Conservation (phyloP, 192 early-diverging fungal species). For the Rhizoclosmatium globosum region DNA sequence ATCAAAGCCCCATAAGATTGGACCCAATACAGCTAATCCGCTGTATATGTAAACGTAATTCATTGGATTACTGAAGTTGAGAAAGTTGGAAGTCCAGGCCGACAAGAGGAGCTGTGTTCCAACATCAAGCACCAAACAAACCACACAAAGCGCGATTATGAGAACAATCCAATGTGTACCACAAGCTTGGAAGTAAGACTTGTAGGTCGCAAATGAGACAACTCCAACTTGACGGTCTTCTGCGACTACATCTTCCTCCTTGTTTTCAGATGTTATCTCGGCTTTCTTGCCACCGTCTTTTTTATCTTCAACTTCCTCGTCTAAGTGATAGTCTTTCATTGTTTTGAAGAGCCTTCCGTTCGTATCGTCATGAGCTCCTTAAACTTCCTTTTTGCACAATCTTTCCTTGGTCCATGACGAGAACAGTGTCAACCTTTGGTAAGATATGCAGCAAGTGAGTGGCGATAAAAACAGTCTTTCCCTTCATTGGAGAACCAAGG, state of each 20-base stretch:
- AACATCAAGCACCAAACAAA: not conserved
- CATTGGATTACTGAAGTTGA: not conserved
- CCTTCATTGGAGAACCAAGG: conserved; percentile 58
- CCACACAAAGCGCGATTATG: not conserved
- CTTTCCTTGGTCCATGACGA: conserved; percentile 68
- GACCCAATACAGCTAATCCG: not conserved
- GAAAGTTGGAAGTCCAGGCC: conserved; percentile 1
- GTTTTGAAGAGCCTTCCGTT: conserved; percentile 20
- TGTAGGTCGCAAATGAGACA: not conserved
- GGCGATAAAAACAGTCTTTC: conserved; percentile 75
- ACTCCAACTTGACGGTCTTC: too few relatives aligned
- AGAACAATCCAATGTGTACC: not conserved
- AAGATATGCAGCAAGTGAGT: too few relatives aligned
- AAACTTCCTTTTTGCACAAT: conserved; percentile 68
- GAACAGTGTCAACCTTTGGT: conserved; percentile 69
- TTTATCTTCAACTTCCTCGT: not conserved
- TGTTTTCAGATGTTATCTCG: not conserved
- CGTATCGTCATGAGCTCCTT: conserved; percentile 56
- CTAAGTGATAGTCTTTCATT: conserved; percentile 11
- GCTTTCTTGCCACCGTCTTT: not conserved
- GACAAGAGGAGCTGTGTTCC: not conserved
- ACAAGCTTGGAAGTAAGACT: conserved; percentile 7
- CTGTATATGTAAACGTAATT: conserved; percentile 29
- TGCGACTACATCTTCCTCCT: not conserved
- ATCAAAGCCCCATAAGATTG: not conserved